Conservation (phyloP, 805 yeast species). For the Metschnikowia amazonensis region DNA sequence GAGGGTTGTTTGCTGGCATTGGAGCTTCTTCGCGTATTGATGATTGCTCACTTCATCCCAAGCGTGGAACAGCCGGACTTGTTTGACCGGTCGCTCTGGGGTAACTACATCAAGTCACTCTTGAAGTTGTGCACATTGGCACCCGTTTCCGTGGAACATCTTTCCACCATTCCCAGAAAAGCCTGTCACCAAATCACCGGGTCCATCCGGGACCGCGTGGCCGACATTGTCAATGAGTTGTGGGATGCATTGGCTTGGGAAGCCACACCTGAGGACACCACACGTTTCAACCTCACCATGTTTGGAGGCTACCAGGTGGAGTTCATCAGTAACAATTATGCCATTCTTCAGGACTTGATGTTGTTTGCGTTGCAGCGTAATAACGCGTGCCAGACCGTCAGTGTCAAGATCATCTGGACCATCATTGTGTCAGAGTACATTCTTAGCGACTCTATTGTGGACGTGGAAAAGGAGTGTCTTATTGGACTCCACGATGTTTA, state of each 20-base stretch:
- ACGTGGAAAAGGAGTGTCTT: constrained; percentile 60
- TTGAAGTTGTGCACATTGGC: constrained; percentile 60
- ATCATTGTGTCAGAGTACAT: constrained; percentile 64
- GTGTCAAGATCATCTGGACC: constrained; percentile 68
- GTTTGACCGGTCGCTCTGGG: constrained; percentile 66
- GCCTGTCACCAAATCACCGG: constrained; percentile 64
- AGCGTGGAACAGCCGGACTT: constrained; percentile 44
- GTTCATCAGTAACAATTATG: constrained; percentile 53
- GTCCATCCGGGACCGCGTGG: constrained; percentile 57
- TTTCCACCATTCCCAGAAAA: constrained; percentile 67
- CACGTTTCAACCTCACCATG: constrained; percentile 54
- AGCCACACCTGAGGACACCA: constrained; percentile 48
- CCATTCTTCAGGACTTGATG: constrained; percentile 60
- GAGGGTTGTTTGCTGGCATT: constrained; percentile 54
- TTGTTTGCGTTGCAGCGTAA: constrained; percentile 68
- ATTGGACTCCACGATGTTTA: constrained; percentile 63
- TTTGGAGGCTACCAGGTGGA: constrained; percentile 72
- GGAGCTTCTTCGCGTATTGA: constrained; percentile 48
- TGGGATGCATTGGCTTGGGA: constrained; percentile 77
- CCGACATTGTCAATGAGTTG: constrained; percentile 50
- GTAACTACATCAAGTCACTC: constrained; percentile 55
- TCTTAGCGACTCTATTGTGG: constrained; percentile 53
- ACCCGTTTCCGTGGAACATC: constrained; percentile 64
- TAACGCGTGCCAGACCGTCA: constrained; percentile 53
- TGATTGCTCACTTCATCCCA: constrained; percentile 53